These are phyloP conservation scores for Erigeron philadelphicus DNA, from an alignment of 140 eudicot genomes.

Conservation along the genomic window DNA sequence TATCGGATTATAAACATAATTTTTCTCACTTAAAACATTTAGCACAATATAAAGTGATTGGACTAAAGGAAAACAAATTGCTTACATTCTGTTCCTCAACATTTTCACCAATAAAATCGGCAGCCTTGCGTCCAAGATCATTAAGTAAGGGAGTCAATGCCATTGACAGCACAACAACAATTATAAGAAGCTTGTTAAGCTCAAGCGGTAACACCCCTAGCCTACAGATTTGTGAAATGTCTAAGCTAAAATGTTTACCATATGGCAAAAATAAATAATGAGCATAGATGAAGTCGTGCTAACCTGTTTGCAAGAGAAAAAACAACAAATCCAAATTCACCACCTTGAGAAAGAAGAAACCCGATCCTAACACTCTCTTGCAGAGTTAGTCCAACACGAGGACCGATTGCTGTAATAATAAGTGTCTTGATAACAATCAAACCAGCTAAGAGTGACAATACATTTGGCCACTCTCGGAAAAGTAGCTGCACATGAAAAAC, in stretches of 20 bases:
- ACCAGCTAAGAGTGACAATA: constrained; percentile 80
- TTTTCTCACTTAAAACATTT: background rate
- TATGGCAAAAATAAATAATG: background rate
- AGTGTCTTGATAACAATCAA: constrained; percentile 77
- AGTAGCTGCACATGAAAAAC: constrained; percentile 59
- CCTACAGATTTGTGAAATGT: constrained; percentile 37
- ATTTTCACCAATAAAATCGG: constrained; percentile 60
- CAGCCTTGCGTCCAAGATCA: constrained; percentile 78
- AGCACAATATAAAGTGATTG: background rate
- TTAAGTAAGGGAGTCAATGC: constrained; percentile 84
- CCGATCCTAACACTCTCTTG: constrained; percentile 93
- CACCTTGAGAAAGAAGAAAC: constrained; percentile 93
- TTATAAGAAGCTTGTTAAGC: constrained; percentile 92
- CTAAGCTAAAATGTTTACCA: background rate
- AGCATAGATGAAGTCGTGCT: background rate
- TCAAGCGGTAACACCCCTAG: constrained; percentile 94
- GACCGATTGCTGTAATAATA: constrained; percentile 91
- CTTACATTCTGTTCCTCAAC: constrained; percentile 56
- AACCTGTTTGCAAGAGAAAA: constrained; percentile 92
- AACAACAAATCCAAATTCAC: constrained; percentile 91
- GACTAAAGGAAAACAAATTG: constrained; percentile 9
- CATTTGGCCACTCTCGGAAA: constrained; percentile 95
- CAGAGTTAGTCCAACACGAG: constrained; percentile 82
- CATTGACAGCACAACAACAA: constrained; percentile 91
- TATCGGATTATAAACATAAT: background rate